These are phyloP conservation scores for Mucor irregularis DNA, from an alignment of 371 early-diverging fungal genomes.

Conservation along the genomic window DNA sequence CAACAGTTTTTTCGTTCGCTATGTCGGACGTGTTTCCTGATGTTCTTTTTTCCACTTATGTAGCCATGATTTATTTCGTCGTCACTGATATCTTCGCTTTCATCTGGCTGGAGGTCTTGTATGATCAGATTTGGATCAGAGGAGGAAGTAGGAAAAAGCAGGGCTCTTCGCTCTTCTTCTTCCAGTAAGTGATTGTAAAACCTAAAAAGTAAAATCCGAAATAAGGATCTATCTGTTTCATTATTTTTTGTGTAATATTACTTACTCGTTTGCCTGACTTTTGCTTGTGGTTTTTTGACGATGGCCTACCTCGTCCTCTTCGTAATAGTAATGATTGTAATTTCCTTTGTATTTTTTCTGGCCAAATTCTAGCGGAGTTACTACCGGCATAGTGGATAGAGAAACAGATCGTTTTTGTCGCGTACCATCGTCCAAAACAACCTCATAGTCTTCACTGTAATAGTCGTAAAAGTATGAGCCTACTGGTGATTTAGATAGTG, in stretches of 20 bases:
- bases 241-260: background rate
- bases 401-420: conserved; percentile 28
- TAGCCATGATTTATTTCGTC: background rate
- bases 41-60: background rate
- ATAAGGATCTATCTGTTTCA: no score
- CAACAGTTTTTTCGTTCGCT: background rate
- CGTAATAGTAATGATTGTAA: conserved; percentile 17
- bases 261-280: conserved; percentile 13
- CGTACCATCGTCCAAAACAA: conserved; percentile 36
- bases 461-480: conserved; percentile 21
- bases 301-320: background rate
- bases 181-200: conserved; percentile 18
- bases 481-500: conserved; percentile 14
- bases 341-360: conserved; percentile 18
- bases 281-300: background rate
- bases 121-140: conserved; percentile 45
- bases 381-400: conserved; percentile 24
- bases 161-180: conserved; percentile 10
- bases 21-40: background rate
- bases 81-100: conserved; percentile 68
- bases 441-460: conserved; percentile 26
- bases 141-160: background rate
- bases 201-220: background rate
- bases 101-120: conserved; percentile 93
- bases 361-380: conserved; percentile 1